Evolutionary conservation across 371 early-diverging fungal genomes (phyloP).

Genomic region (Parasitella parasitica): DNA sequence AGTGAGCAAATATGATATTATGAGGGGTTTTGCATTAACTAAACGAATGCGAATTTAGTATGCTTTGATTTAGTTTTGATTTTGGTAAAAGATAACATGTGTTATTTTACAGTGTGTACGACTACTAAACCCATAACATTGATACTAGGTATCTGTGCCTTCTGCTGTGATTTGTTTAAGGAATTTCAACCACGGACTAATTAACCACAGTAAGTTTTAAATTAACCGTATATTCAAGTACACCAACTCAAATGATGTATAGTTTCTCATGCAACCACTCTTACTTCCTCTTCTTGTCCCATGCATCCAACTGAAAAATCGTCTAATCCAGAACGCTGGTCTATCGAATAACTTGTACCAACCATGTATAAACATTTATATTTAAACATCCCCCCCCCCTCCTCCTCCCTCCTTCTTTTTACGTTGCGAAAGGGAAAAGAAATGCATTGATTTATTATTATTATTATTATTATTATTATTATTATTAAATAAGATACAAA

Average conservation of each 20-base stretch:
- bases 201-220: slow-evolving; percentile 28
- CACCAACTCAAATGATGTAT: background rate
- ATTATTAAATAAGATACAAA: background rate
- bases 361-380: background rate
- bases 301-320: slow-evolving; percentile 24
- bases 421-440: background rate
- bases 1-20: background rate
- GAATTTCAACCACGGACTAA: slow-evolving; percentile 31
- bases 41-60: slow-evolving; percentile 12
- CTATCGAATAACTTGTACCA: slow-evolving; percentile 20
- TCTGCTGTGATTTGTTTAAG: slow-evolving; percentile 24
- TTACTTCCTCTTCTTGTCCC: slow-evolving; percentile 16
- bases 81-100: slow-evolving; percentile 15
- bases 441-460: background rate
- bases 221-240: background rate
- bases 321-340: slow-evolving; percentile 21
- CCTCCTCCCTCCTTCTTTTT: background rate
- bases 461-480: background rate
- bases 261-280: slow-evolving; percentile 27
- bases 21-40: background rate
- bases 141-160: slow-evolving; percentile 25
- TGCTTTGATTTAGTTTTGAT: slow-evolving; percentile 34
- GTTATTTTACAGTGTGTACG: background rate
- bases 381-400: background rate
- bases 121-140: background rate